Evolutionary conservation across 192 early-diverging fungal genomes (phyloP).

Genomic region (Coemansia guatemalensis): DNA sequence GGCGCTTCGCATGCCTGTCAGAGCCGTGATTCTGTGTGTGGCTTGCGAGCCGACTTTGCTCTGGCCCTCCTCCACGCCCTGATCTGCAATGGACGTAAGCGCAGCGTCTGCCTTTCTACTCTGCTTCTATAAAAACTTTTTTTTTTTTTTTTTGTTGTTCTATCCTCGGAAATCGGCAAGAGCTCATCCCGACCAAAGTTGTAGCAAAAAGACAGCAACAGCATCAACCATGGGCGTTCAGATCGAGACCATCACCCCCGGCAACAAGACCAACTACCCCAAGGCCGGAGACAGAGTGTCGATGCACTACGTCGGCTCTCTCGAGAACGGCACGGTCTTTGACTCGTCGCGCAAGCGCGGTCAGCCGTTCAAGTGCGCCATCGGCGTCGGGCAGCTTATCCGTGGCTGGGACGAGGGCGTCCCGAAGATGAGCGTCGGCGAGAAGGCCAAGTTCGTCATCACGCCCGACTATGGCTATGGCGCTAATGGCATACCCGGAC

Average conservation of each 20-base stretch:
- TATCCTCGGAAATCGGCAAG: background rate
- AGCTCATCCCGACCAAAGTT: background rate
- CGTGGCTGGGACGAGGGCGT: constrained; percentile 88
- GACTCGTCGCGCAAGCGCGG: constrained; percentile 86
- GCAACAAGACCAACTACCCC: constrained; percentile 44
- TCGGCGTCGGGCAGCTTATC: constrained; percentile 95
- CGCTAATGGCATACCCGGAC: constrained; percentile 66
- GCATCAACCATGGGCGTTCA: constrained; percentile 34
- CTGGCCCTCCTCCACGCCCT: background rate
- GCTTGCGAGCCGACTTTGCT: background rate
- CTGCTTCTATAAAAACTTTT: background rate
- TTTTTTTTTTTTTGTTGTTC: constrained; percentile 2
- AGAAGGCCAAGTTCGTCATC: constrained; percentile 82
- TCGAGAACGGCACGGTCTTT: constrained; percentile 75
- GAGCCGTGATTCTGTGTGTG: background rate
- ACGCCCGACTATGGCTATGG: constrained; percentile 85
- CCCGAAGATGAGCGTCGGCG: constrained; percentile 89
- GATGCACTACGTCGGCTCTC: constrained; percentile 66
- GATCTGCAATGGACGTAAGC: background rate
- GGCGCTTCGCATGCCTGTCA: too few species aligned
- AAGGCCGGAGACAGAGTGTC: constrained; percentile 65
- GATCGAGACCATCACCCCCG: constrained; percentile 20
- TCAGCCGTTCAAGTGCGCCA: constrained; percentile 81
- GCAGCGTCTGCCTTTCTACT: background rate
- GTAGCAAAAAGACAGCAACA: background rate